Base-by-base conservation (phyloP, 805 yeast genomes). In the Candida palmyrensis region DNA sequence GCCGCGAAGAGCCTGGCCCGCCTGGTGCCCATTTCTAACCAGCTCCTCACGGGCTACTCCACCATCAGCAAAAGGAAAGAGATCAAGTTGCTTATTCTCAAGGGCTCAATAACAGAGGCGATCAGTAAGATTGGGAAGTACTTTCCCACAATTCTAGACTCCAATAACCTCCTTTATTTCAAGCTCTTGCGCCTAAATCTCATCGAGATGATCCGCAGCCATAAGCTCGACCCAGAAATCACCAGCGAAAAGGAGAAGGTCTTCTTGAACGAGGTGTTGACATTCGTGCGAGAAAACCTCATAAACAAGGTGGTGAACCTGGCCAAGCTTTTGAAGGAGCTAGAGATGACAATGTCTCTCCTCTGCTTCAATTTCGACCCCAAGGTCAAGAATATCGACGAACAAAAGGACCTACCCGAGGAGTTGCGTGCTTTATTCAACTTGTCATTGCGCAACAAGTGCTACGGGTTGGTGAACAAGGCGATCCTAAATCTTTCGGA, bases 271-370 rank as follows among this genome's bases (percentile, higher is more conserved):
- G 64, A 57, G 11, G 68, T 82, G 3, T 67, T 82, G 14, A 50
- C 59, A 6, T 82, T 82, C 55, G 79, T 83, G 6, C 68, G 78
- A 39, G 73, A 69, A 14, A 79, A 79, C 47, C 53, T 84, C 41
- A 74, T 85, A 4, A 65, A 66, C 40, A 75, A 80, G 38, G 82
- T 79, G 1, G 66, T 82, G 2, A 68, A 72, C 32, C 78, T 79
- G 29, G 62, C 62, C 41, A 64, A 64, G 36, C 75, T 82, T 39
- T 67, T 87, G 56, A 73, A 74, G 35, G 90, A 85, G 42, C 59
- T 88, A 40, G 96, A 89, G 51, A 63, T 79, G 27, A 79, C 94
- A 2, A 84, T 88, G 92, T 86, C 95, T 15, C 63, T 88, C 39
- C 59, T 88, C 23, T 75, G 79, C 45, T 74, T 71, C 48, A 68